Conservation (phyloP, 257 asterid genomes). For the Eucommia ulmoides region DNA sequence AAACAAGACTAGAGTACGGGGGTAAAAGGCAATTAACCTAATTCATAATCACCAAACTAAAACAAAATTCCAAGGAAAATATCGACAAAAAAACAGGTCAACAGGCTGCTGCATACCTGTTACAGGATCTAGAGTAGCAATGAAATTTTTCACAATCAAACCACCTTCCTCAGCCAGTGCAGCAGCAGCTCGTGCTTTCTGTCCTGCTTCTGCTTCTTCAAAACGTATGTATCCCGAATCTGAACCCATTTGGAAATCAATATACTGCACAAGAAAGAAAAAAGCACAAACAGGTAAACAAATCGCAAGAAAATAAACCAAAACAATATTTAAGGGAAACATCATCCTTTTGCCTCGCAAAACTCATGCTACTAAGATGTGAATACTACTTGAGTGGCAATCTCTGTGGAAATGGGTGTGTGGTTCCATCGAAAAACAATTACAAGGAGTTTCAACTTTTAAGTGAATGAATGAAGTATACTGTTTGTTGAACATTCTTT, state of each 20-base stretch:
- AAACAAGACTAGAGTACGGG: neutral
- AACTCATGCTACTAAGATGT: no score
- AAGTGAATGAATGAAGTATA: no score
- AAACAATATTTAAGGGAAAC: no score
- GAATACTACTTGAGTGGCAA: no score
- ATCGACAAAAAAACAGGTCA: neutral
- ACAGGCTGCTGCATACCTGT: slow-evolving; percentile 40
- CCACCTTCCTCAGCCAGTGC: slow-evolving; percentile 84
- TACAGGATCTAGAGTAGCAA: slow-evolving; percentile 71
- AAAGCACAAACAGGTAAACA: neutral
- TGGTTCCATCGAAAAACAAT: no score
- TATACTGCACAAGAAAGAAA: slow-evolving; percentile 30
- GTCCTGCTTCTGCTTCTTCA: slow-evolving; percentile 71
- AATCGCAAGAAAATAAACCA: neutral
- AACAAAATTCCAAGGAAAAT: neutral
- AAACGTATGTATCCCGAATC: slow-evolving; percentile 76
- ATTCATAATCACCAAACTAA: neutral
- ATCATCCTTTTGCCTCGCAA: no score
- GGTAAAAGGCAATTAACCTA: neutral
- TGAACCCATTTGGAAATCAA: slow-evolving; percentile 65
- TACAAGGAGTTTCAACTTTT: no score
- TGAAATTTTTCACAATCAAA: slow-evolving; percentile 59
- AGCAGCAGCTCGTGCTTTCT: slow-evolving; percentile 91
- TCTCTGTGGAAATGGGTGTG: no score
- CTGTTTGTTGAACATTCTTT: no score